Evolutionary conservation across 345 rosid genomes (phyloP), one percentile per base, ranked within the genome.

Genomic region (Gossypium rotundifolium): DNA sequence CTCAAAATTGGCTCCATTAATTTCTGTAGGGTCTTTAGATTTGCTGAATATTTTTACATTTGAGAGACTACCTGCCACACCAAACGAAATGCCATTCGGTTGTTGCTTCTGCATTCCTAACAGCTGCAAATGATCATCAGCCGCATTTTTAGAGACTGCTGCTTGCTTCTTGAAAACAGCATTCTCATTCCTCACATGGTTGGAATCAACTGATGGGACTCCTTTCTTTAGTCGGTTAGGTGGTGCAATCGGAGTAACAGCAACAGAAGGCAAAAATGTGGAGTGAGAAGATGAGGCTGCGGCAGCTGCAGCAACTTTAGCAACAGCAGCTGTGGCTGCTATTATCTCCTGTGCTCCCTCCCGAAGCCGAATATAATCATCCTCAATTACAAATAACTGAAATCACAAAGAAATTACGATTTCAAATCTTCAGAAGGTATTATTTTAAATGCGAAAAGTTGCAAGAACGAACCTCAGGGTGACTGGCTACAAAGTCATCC

Each of bases 211-310:
- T 17, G 89, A 83, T 13, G 83, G 73, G 64, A 74, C 74, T 65
- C 74, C 81, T 76, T 83, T 89, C 79, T 80, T 93, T 20, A 72
- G 71, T 58, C 93, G 91, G 45, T 86, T 84, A 78, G 97, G 78
- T 78, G 90, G 98, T 67, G 98, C 93, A 87, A 95, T 82, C 2
- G 99, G 99, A 75, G 99, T 95, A 80, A 95, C 91, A 75, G 98
- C 96, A 68, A 90, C 88, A 77, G 92, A 83, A 66, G 94, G 87
- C 87, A 93, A 83, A 77, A 74, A 73, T 8, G 96, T 83, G 4
- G 99, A 91, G 81, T 80, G 75, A 33, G 93, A 87, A 75, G 98
- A 75, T 57, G 89, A 75, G 33, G 89, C 89, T 46, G 93, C 90
- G 1, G 96, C 96, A 11, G 93, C 93, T 8, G 92, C 98, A 45